These are phyloP conservation scores for Chlorella sorokiniana DNA, from an alignment of 139 green algal species.

Conservation along the genomic window DNA sequence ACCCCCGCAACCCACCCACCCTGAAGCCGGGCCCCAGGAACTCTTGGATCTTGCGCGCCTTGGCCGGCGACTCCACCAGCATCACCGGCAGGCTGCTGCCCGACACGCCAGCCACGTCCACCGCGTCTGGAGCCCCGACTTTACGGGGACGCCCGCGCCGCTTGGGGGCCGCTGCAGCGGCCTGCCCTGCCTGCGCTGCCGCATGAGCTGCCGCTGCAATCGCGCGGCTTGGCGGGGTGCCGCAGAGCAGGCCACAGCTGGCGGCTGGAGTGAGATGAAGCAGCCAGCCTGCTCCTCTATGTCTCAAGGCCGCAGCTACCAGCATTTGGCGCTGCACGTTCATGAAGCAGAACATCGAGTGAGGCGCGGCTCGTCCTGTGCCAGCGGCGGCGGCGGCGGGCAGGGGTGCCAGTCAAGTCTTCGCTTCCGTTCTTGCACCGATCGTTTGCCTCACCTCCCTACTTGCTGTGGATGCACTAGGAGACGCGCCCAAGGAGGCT, in stretches of 20 bases:
- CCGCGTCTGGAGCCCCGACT: too few species aligned
- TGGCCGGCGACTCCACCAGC: slow-evolving; percentile 95
- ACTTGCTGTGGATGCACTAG: too few species aligned
- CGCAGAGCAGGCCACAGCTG: not conserved
- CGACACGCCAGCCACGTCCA: too few species aligned
- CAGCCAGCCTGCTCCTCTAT: not conserved
- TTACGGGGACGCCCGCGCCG: not conserved
- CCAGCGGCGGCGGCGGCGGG: not conserved
- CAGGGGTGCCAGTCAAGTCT: too few species aligned
- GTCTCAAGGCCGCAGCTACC: not conserved
- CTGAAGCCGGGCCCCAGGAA: slow-evolving; percentile 73
- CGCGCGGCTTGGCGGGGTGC: not conserved
- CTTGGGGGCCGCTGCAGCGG: not conserved
- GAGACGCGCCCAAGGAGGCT: too few species aligned
- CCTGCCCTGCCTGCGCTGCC: not conserved
- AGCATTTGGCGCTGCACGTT: not conserved
- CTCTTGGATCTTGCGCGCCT: slow-evolving; percentile 91
- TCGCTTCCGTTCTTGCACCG: too few species aligned
- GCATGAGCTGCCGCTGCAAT: too few species aligned
- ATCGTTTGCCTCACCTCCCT: too few species aligned
- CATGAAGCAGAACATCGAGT: not conserved
- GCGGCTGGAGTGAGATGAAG: not conserved
- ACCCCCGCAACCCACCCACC: not conserved
- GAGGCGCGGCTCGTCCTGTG: not conserved
- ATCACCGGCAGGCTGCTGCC: slow-evolving; percentile 51